Evolutionary conservation across 371 early-diverging fungal species (phyloP).

Genomic region (Chytridiales sp.): DNA sequence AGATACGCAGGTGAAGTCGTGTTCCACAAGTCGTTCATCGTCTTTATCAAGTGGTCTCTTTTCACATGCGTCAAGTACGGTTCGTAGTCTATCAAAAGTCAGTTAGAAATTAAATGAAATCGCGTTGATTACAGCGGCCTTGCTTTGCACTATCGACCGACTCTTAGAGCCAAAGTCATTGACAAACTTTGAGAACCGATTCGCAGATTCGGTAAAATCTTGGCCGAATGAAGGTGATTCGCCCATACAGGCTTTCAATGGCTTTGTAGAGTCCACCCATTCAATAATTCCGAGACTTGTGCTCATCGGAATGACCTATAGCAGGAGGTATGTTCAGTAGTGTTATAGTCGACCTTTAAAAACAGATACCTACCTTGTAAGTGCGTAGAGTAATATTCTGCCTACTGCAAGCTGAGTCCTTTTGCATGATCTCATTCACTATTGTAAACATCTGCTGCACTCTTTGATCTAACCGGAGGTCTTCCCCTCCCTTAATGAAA

Average conservation of each 20-base stretch:
- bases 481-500: slow-evolving; percentile 69
- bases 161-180: slow-evolving; percentile 3
- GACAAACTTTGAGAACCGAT: slow-evolving; percentile 26
- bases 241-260: slow-evolving; percentile 39
- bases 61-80: slow-evolving; percentile 47
- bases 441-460: slow-evolving; percentile 71
- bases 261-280: slow-evolving; percentile 60
- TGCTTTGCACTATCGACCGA: slow-evolving; percentile 18
- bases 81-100: slow-evolving; percentile 46
- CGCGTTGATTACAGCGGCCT: neutral
- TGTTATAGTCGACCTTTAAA: neutral
- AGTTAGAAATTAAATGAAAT: neutral
- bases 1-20: slow-evolving; percentile 44
- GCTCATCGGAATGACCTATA: slow-evolving; percentile 70
- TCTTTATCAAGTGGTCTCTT: slow-evolving; percentile 45
- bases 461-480: slow-evolving; percentile 76
- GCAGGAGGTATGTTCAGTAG: neutral
- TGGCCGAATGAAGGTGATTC: slow-evolving; percentile 28
- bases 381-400: slow-evolving; percentile 52
- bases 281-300: slow-evolving; percentile 65
- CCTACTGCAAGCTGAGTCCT: slow-evolving; percentile 52
- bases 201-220: slow-evolving; percentile 13
- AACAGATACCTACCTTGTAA: slow-evolving; percentile 54
- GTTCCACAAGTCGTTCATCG: slow-evolving; percentile 41
- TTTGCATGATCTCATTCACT: slow-evolving; percentile 68